phyloP scores from a whole-genome alignment of 148 eudicot genomes.

The Vaccinium macrocarpon region DNA sequence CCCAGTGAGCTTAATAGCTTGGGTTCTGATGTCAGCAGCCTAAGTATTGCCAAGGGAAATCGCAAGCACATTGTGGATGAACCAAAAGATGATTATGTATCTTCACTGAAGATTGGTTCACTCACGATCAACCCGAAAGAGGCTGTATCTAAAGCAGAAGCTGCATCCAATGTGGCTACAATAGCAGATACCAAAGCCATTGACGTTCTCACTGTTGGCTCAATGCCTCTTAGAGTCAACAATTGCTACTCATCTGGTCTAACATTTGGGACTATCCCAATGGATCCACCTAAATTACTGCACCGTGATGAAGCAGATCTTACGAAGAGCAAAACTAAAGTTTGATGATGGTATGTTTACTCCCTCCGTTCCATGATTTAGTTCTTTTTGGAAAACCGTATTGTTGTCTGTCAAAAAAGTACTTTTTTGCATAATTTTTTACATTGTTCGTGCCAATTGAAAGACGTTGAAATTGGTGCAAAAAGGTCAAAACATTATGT shows the following conservation, averaged over 20 bases:
- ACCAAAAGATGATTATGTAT: conserved; percentile 21
- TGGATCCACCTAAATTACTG: conserved; percentile 60
- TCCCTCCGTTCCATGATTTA: neutral
- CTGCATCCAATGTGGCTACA: neutral
- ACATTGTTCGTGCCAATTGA: neutral
- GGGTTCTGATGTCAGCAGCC: no score
- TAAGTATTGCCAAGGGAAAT: neutral
- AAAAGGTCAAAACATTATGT: neutral
- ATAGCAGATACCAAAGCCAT: conserved; percentile 18
- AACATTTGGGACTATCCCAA: conserved; percentile 70
- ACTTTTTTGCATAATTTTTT: neutral
- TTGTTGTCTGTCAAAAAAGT: neutral
- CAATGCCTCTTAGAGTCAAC: conserved; percentile 52
- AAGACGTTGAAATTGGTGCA: neutral
- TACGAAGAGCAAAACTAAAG: conserved; percentile 19
- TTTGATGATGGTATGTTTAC: neutral
- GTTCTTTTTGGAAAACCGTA: neutral
- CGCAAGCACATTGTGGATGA: conserved; percentile 22
- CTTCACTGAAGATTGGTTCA: conserved; percentile 48
- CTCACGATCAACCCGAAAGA: conserved; percentile 49
- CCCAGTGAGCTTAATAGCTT: conserved; percentile 13
- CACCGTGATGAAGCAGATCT: conserved; percentile 31
- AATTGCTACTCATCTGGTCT: conserved; percentile 44
- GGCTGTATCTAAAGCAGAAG: conserved; percentile 21
- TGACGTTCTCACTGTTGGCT: conserved; percentile 39